Conservation (phyloP, 129 eudicot species). For the Centrapalus pauciflorus region DNA sequence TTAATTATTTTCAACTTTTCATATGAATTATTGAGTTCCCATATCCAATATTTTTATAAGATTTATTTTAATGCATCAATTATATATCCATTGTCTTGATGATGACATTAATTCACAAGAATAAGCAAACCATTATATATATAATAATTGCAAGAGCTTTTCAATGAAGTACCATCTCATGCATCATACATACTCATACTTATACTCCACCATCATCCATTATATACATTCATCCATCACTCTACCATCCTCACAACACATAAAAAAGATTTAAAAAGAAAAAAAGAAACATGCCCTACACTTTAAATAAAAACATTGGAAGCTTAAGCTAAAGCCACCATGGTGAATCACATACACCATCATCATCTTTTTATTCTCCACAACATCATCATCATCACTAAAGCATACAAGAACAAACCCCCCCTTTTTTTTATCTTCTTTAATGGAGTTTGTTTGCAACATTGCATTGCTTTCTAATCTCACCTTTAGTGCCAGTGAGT, state of each 20-base stretch:
- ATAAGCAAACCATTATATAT: constrained; percentile 19
- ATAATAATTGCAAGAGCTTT: constrained; percentile 16
- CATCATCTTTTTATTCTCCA: constrained; percentile 25
- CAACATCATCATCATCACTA: neutral
- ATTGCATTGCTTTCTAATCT: constrained; percentile 90
- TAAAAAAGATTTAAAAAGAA: too few species aligned
- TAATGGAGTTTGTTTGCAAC: constrained; percentile 76
- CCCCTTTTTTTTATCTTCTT: neutral
- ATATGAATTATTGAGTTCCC: too few species aligned
- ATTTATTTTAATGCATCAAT: too few species aligned
- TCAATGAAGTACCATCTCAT: constrained; percentile 27
- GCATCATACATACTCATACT: constrained; percentile 32
- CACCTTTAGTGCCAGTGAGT: constrained; percentile 87
- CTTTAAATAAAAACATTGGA: constrained; percentile 14
- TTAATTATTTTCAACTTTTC: too few species aligned
- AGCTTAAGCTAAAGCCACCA: too few species aligned
- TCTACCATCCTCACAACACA: constrained; percentile 30
- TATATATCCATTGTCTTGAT: too few species aligned
- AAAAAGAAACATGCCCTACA: constrained; percentile 28
- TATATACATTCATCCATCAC: constrained; percentile 31
- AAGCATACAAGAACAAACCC: neutral
- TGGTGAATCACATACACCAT: constrained; percentile 28
- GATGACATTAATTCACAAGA: too few species aligned
- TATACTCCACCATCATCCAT: constrained; percentile 41
- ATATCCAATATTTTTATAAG: too few species aligned